phyloP scores from a whole-genome alignment of 257 asterid species.

The Fraxinus pennsylvanica region DNA sequence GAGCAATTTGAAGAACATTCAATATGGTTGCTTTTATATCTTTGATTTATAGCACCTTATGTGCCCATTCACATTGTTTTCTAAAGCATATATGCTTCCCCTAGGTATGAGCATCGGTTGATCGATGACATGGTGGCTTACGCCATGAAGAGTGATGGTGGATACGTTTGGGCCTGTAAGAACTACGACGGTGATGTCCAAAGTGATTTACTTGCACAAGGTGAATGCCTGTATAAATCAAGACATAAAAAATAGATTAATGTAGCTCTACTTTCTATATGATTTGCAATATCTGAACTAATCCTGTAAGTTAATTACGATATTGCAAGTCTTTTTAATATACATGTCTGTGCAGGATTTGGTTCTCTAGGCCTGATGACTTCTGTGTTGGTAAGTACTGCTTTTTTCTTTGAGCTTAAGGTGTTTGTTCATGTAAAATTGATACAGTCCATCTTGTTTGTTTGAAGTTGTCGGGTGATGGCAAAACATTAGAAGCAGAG shows the following conservation, averaged over 20 bases:
- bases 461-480: conserved; percentile 82
- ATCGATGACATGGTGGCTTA: conserved; percentile 99
- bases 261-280: neutral
- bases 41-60: conserved; percentile 15
- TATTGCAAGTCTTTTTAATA: neutral
- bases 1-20: conserved; percentile 75
- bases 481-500: conserved; percentile 92
- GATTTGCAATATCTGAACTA: neutral
- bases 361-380: conserved; percentile 97
- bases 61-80: conserved; percentile 5
- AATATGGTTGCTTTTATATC: conserved; percentile 59
- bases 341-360: conserved; percentile 53
- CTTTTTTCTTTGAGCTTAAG: neutral
- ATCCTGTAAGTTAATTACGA: neutral
- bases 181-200: conserved; percentile 96
- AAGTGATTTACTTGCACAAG: conserved; percentile 97
- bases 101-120: conserved; percentile 93
- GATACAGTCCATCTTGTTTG: neutral
- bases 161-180: conserved; percentile 97
- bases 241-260: conserved; percentile 7
- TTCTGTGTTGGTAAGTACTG: conserved; percentile 67
- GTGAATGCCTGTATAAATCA: conserved; percentile 38
- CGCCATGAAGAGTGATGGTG: conserved; percentile 88
- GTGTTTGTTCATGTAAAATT: conserved; percentile 1
- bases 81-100: conserved; percentile 12